phyloP scores from a whole-genome alignment of 1,284 basidiomycete genomes.

The Taiwanofungus camphoratus region DNA sequence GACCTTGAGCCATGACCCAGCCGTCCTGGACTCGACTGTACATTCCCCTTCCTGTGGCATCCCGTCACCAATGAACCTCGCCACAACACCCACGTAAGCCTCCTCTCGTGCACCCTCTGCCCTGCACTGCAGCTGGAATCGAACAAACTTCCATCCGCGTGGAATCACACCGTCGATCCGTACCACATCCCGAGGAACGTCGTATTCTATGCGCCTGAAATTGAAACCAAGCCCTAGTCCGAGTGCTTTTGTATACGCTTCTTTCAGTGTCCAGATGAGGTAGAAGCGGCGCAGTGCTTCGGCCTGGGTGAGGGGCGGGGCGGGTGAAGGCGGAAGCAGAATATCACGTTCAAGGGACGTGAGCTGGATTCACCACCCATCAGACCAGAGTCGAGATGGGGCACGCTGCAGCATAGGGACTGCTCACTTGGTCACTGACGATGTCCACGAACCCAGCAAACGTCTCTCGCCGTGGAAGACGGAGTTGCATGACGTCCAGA shows the following conservation, averaged over 20 bases:
- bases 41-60: conserved; percentile 11
- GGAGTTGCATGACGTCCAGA: conserved; percentile 74
- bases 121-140: conserved; percentile 42
- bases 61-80: conserved; percentile 35
- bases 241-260: conserved; percentile 81
- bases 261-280: conserved; percentile 83
- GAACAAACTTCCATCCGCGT: conserved; percentile 60
- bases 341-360: conserved; percentile 45
- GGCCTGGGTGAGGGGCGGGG: conserved; percentile 29
- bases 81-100: conserved; percentile 60
- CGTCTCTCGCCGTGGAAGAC: conserved; percentile 50
- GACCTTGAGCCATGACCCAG: conserved; percentile 21
- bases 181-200: conserved; percentile 43
- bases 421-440: conserved; percentile 60
- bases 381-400: background rate
- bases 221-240: conserved; percentile 79
- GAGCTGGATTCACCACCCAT: conserved; percentile 37
- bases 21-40: conserved; percentile 8
- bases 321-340: conserved; percentile 29
- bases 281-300: conserved; percentile 56
- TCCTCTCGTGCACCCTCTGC: conserved; percentile 29
- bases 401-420: background rate
- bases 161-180: conserved; percentile 53
- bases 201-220: conserved; percentile 67
- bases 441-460: conserved; percentile 56